These are phyloP conservation scores for Trichosporon inkin DNA, from an alignment of 1,284 basidiomycete genomes.

Conservation along the genomic window DNA sequence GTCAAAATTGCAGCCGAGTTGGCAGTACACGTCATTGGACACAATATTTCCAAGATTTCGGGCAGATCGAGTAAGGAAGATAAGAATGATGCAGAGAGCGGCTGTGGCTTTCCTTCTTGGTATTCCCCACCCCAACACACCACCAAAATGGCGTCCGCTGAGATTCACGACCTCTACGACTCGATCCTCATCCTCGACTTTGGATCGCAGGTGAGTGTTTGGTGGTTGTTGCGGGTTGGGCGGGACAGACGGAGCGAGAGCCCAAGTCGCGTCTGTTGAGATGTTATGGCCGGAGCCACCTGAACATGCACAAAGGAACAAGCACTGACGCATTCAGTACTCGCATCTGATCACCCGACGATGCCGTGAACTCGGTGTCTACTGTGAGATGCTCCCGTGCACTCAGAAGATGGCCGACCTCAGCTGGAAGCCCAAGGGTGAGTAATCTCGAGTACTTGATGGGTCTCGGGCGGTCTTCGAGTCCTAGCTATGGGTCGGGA, in stretches of 20 bases:
- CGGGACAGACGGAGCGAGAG: background rate
- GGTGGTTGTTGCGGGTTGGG: background rate
- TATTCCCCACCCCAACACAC: conserved; percentile 12
- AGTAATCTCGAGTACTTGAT: conserved; percentile 13
- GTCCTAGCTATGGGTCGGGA: background rate
- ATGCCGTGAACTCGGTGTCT: conserved; percentile 95
- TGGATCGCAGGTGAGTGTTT: conserved; percentile 73
- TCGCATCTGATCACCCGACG: conserved; percentile 96
- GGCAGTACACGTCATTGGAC: background rate
- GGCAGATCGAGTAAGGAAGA: background rate
- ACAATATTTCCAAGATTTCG: conserved; percentile 8
- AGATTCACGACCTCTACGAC: conserved; percentile 92
- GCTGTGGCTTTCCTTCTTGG: conserved; percentile 1
- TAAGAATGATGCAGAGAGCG: background rate
- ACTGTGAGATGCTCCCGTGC: conserved; percentile 97
- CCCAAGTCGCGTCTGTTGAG: background rate
- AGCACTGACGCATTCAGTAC: conserved; percentile 58
- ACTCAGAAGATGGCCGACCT: conserved; percentile 88
- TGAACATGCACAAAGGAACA: background rate
- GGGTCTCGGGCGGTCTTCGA: background rate
- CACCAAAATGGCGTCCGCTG: conserved; percentile 38
- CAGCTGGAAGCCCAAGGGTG: conserved; percentile 92
- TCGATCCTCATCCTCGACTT: conserved; percentile 97
- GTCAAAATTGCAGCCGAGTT: background rate
- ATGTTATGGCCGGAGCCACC: background rate